These are phyloP conservation scores for Cenchrus purpureus DNA, from an alignment of 176 grass and related monocot species.

Conservation along the genomic window DNA sequence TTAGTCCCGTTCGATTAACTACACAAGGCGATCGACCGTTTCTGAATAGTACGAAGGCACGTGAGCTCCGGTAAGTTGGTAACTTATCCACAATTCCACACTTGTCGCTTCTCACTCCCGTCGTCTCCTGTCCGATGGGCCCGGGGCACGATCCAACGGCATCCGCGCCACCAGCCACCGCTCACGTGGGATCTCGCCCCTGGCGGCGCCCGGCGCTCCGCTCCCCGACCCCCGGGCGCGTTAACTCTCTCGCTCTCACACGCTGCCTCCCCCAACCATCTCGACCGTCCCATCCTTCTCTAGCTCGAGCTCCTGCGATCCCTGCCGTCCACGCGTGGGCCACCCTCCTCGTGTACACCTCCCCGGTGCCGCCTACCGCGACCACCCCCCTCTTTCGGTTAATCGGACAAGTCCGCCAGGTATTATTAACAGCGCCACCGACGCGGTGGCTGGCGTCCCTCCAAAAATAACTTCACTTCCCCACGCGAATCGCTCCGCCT, in stretches of 20 bases:
- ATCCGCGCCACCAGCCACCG: slow-evolving; percentile 19
- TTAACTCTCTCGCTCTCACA: background rate
- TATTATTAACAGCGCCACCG: slow-evolving; percentile 27
- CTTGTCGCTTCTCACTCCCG: background rate
- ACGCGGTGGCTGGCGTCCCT: slow-evolving; percentile 23
- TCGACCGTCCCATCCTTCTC: background rate
- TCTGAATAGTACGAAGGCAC: background rate
- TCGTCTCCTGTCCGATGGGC: background rate
- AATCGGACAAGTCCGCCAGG: slow-evolving; percentile 18
- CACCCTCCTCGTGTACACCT: background rate
- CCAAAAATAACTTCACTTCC: slow-evolving; percentile 58
- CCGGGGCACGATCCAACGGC: slow-evolving; percentile 20
- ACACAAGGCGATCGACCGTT: background rate
- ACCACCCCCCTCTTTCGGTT: background rate
- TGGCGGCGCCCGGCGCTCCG: slow-evolving; percentile 1
- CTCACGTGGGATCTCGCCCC: slow-evolving; percentile 2
- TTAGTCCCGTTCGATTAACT: background rate
- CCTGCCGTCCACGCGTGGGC: background rate
- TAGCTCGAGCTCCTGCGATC: background rate
- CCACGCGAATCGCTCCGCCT: slow-evolving; percentile 52
- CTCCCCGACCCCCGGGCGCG: slow-evolving; percentile 14
- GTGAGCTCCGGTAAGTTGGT: background rate
- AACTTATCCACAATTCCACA: slow-evolving; percentile 16
- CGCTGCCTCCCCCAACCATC: background rate
- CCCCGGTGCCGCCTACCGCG: slow-evolving; percentile 33